Percentiles rank a stretch among this genome's conserved stretches.
Evolutionary conservation across 2,329 filamentous ascomycete genomes (phyloP).

Genomic region (Allantophomopsis lycopodina): DNA sequence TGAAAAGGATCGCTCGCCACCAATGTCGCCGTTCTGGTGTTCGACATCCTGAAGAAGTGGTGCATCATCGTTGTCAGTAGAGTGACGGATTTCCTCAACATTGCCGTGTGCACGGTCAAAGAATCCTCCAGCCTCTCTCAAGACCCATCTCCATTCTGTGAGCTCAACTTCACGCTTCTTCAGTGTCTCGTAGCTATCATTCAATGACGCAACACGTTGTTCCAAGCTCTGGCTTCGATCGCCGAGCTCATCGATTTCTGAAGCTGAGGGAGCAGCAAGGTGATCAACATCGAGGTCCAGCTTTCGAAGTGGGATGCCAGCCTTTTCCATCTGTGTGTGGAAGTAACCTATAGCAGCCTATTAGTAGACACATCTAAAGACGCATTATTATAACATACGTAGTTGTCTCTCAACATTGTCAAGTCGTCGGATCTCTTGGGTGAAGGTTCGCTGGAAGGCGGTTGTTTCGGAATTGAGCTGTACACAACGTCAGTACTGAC

Average conservation of each 20-base stretch:
- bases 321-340: constrained; percentile 89
- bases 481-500: constrained; percentile 9
- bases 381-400: constrained; percentile 42
- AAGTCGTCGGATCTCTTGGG: constrained; percentile 89
- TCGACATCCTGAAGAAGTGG: constrained; percentile 89
- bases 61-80: constrained; percentile 74
- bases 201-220: constrained; percentile 78
- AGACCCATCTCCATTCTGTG: constrained; percentile 96
- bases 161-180: constrained; percentile 97
- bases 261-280: constrained; percentile 75
- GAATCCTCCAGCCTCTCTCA: constrained; percentile 92
- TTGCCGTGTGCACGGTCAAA: constrained; percentile 94
- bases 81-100: constrained; percentile 90
- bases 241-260: constrained; percentile 90
- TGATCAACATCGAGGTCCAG: constrained; percentile 83
- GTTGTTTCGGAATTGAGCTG: constrained; percentile 87
- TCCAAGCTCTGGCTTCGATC: constrained; percentile 89
- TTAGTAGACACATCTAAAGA: constrained; percentile 4
- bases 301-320: constrained; percentile 70
- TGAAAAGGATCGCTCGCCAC: constrained; percentile 73
- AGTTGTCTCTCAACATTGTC: constrained; percentile 98
- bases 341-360: constrained; percentile 59
- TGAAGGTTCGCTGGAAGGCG: constrained; percentile 94
- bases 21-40: constrained; percentile 51
- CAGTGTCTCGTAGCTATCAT: constrained; percentile 96